Evolutionary conservation across 1,284 basidiomycete genomes (phyloP).

Genomic region (Filobasidium uniguttulatum): DNA sequence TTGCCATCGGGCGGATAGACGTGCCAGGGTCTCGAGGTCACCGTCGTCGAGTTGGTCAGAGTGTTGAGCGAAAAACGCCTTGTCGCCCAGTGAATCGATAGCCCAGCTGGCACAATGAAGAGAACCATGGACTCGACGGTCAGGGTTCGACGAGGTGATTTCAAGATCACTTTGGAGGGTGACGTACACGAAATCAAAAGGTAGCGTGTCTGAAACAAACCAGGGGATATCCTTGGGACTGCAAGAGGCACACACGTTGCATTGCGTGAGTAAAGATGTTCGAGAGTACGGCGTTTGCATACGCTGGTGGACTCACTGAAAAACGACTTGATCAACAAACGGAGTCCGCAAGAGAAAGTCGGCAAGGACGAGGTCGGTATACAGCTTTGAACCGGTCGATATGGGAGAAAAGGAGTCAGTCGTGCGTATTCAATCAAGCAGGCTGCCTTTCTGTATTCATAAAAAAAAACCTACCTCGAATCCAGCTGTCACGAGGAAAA

Average conservation of each 20-base stretch:
- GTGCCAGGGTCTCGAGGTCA: constrained; percentile 38
- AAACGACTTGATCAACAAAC: constrained; percentile 62
- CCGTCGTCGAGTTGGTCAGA: constrained; percentile 26
- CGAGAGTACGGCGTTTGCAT: background rate
- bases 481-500: constrained; percentile 45
- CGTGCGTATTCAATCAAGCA: constrained; percentile 8
- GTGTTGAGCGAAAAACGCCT: constrained; percentile 50
- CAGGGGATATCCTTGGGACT: constrained; percentile 20
- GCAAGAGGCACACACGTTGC: background rate
- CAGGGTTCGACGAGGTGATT: constrained; percentile 14
- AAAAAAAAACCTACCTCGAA: constrained; percentile 52
- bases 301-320: constrained; percentile 54
- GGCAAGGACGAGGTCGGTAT: constrained; percentile 86
- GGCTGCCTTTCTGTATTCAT: background rate
- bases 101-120: constrained; percentile 26
- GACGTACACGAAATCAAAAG: constrained; percentile 51
- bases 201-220: constrained; percentile 82
- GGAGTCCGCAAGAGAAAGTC: constrained; percentile 87
- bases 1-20: constrained; percentile 61
- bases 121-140: constrained; percentile 5
- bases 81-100: constrained; percentile 39
- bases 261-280: too few relatives aligned
- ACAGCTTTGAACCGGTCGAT: constrained; percentile 51
- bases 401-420: too few relatives aligned
- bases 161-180: constrained; percentile 38